A percentile compares a stretch with the other conserved stretches of the same genome.
Conservation (phyloP, 768 basidiomycete genomes). For the Lactifluus hygrophoroides region DNA sequence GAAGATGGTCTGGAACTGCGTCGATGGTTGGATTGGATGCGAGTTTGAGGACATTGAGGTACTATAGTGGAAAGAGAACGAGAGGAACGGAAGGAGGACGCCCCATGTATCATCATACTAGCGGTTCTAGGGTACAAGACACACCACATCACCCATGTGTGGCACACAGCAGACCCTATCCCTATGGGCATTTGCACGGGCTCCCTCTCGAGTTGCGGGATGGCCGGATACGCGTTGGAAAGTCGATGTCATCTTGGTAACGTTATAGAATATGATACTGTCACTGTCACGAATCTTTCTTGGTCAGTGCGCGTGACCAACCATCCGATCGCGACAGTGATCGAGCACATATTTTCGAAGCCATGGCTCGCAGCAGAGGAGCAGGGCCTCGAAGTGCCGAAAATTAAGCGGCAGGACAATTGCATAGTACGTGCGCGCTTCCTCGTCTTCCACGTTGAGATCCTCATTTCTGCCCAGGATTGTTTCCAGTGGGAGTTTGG, state of each 20-base stretch:
- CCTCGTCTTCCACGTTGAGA: not conserved
- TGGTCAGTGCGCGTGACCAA: conserved; percentile 81
- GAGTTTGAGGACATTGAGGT: not conserved
- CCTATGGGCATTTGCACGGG: conserved; percentile 81
- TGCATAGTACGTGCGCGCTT: conserved; percentile 50
- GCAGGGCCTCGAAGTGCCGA: conserved; percentile 54
- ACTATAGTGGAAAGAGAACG: not conserved
- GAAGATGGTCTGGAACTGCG: not conserved
- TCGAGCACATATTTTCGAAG: conserved; percentile 59
- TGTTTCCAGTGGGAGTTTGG: conserved; percentile 70
- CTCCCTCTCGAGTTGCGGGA: conserved; percentile 66
- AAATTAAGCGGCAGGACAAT: conserved; percentile 44
- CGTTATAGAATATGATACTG: conserved; percentile 87
- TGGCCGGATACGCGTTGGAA: conserved; percentile 84
- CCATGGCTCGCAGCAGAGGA: conserved; percentile 66
- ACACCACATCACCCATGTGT: conserved; percentile 79
- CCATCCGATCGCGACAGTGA: conserved; percentile 72
- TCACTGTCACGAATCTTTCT: conserved; percentile 66
- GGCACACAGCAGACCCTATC: conserved; percentile 91
- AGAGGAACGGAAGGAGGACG: not conserved
- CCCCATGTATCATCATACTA: too few relatives aligned
- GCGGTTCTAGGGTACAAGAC: too few relatives aligned
- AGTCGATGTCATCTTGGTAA: conserved; percentile 49
- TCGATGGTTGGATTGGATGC: not conserved
- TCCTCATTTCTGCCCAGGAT: conserved; percentile 36